phyloP scores from a whole-genome alignment of 495 filamentous ascomycete species.

The Entonaema liquescens region DNA sequence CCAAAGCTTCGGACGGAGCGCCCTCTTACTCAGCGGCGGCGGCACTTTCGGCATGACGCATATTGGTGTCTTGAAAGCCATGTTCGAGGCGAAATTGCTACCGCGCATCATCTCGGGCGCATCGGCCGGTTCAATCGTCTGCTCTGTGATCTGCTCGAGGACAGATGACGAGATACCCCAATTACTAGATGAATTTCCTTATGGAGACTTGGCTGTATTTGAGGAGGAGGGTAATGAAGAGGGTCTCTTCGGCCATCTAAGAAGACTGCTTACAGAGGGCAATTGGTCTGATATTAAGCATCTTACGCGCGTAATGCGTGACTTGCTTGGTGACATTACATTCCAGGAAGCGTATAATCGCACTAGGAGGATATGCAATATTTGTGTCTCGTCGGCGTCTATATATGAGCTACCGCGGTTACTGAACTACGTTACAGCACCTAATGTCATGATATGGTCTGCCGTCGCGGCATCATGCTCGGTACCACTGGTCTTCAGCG shows the following conservation, averaged over 20 bases:
- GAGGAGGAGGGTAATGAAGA: constrained; percentile 75
- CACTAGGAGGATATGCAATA: constrained; percentile 88
- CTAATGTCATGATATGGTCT: constrained; percentile 96
- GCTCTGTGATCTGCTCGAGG: constrained; percentile 81
- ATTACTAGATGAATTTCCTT: constrained; percentile 75
- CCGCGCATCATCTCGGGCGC: constrained; percentile 94
- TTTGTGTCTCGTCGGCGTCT: constrained; percentile 86
- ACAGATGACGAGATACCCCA: constrained; percentile 85
- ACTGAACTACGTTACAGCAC: constrained; percentile 91
- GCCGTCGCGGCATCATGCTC: constrained; percentile 95
- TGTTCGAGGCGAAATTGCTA: constrained; percentile 77
- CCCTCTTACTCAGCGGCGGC: constrained; percentile 86
- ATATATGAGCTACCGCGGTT: constrained; percentile 87
- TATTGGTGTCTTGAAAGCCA: constrained; percentile 88
- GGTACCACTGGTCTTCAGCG: constrained; percentile 85
- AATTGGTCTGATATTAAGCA: constrained; percentile 84
- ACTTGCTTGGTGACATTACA: constrained; percentile 83
- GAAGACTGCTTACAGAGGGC: constrained; percentile 80
- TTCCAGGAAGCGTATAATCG: constrained; percentile 97
- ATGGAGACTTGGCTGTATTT: constrained; percentile 87
- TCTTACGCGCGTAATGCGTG: constrained; percentile 80
- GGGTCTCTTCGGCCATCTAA: constrained; percentile 71
- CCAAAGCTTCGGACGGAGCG: constrained; percentile 89
- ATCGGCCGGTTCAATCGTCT: constrained; percentile 94
- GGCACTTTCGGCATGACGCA: constrained; percentile 97